phyloP scores from a whole-genome alignment of 495 filamentous ascomycete species.

The Trichoderma virens region DNA sequence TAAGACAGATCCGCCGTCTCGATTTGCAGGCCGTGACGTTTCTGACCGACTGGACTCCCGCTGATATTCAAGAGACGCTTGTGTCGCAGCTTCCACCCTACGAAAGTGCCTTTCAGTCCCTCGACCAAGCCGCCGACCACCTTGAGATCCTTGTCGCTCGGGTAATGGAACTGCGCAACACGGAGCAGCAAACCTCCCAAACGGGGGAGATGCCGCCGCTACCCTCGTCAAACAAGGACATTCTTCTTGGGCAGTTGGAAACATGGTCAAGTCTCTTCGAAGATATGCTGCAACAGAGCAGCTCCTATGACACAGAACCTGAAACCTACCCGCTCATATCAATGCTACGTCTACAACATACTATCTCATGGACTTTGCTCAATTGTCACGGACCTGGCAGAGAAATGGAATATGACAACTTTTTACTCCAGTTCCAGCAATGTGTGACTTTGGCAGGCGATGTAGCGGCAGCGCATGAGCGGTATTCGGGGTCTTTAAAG shows the following conservation, averaged over 20 bases:
- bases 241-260: constrained; percentile 13
- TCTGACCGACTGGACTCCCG: constrained; percentile 15
- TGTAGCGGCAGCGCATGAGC: constrained; percentile 2
- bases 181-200: constrained; percentile 3
- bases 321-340: constrained; percentile 1
- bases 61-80: constrained; percentile 11
- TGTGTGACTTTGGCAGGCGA: constrained; percentile 8
- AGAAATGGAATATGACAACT: constrained; percentile 17
- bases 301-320: neutral
- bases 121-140: constrained; percentile 15
- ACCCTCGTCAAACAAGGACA: constrained; percentile 8
- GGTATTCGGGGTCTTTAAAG: constrained; percentile 10
- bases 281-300: constrained; percentile 11
- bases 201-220: neutral
- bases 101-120: constrained; percentile 9
- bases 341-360: constrained; percentile 23
- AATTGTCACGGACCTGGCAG: constrained; percentile 13
- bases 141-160: constrained; percentile 13
- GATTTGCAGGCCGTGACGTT: constrained; percentile 23
- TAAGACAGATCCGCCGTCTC: constrained; percentile 18
- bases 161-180: constrained; percentile 14
- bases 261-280: constrained; percentile 15
- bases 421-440: constrained; percentile 15
- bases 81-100: neutral
- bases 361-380: constrained; percentile 22